Conservation (phyloP, 805 yeast species). For the Cyberlindnera maritima region DNA sequence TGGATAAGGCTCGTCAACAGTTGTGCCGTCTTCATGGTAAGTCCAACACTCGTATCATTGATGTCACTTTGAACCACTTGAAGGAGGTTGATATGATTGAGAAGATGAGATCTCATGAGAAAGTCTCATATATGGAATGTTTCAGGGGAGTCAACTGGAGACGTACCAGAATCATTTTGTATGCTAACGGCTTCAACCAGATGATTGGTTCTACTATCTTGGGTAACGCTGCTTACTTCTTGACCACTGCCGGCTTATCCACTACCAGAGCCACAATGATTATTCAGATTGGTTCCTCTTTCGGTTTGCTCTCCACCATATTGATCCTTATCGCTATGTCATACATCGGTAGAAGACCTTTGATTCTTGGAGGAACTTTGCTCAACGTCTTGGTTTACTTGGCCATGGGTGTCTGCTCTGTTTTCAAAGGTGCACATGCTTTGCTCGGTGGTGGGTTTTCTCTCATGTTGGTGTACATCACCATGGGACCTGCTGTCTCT, state of each 20-base stretch:
- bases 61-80: neutral
- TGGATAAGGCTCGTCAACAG: neutral
- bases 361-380: neutral
- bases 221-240: neutral
- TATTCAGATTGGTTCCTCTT: neutral
- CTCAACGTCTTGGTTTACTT: neutral
- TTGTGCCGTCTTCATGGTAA: neutral
- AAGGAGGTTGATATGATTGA: neutral
- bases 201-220: neutral
- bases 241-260: neutral
- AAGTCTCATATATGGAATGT: neutral
- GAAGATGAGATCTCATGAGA: neutral
- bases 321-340: neutral
- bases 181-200: neutral
- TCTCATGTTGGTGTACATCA: neutral
- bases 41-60: neutral
- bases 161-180: neutral
- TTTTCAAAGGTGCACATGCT: neutral
- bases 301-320: neutral
- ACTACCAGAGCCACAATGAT: neutral
- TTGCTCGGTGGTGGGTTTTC: neutral
- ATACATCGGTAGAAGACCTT: neutral
- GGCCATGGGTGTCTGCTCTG: neutral
- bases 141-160: neutral
- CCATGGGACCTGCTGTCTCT: slow-evolving; percentile 1